A percentile compares a stretch with the other conserved stretches of the same genome.
phyloP scores from a whole-genome alignment of 441 rosid species.

The Gossypium laxum region DNA sequence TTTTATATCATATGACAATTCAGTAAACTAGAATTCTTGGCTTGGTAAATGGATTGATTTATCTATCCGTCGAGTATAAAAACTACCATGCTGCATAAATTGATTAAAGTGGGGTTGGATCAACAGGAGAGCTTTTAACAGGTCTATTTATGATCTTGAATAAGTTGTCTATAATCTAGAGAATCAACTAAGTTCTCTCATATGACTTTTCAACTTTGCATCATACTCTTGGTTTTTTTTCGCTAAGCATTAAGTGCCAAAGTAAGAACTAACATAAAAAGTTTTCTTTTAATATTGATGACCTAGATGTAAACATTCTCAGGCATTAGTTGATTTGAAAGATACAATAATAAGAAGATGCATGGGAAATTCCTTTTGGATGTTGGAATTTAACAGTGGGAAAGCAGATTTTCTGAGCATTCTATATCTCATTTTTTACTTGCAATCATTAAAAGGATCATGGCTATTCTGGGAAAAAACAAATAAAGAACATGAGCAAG shows the following conservation, averaged over 20 bases:
- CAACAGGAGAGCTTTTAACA: background rate
- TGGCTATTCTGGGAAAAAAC: background rate
- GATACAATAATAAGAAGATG: background rate
- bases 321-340: background rate
- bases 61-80: background rate
- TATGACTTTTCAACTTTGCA: background rate
- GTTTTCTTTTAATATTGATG: slow-evolving; percentile 7
- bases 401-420: background rate
- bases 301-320: background rate
- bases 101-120: background rate
- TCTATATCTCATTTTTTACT: background rate
- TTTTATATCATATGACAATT: slow-evolving; percentile 4
- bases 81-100: background rate
- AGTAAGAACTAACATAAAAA: background rate
- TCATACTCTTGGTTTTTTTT: background rate
- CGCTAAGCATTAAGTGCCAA: background rate
- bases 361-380: background rate
- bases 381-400: background rate
- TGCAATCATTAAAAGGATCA: background rate
- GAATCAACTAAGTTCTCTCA: background rate
- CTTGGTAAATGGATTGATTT: background rate
- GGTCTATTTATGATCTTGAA: background rate
- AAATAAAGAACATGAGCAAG: background rate
- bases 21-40: background rate
- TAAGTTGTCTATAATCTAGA: background rate